phyloP scores from a whole-genome alignment of 306 rosid genomes.

The Fagus crenata region DNA sequence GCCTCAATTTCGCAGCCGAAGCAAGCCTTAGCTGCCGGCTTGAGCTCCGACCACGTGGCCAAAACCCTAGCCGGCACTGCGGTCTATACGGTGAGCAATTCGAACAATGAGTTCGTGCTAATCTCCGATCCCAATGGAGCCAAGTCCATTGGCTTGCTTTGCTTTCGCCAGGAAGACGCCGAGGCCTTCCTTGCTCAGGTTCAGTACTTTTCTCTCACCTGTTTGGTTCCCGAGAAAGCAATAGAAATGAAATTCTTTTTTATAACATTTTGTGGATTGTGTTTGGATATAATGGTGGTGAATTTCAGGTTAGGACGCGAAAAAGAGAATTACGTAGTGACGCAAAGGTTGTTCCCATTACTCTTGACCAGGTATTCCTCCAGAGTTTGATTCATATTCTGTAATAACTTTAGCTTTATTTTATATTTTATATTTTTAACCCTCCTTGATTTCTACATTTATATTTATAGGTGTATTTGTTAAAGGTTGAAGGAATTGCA shows the following conservation, averaged over 20 bases:
- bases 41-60: conserved; percentile 65
- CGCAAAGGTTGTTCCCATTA: conserved; percentile 82
- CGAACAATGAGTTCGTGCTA: conserved; percentile 92
- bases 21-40: conserved; percentile 65
- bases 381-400: not conserved
- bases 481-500: conserved; percentile 99
- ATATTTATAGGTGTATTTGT: conserved; percentile 69
- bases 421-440: not conserved
- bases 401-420: not conserved
- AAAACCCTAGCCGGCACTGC: conserved; percentile 79
- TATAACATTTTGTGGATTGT: not conserved
- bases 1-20: conserved; percentile 50
- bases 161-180: conserved; percentile 94
- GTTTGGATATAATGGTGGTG: not conserved
- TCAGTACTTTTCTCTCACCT: not conserved
- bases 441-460: conserved; percentile 4
- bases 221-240: not conserved
- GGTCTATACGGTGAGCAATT: conserved; percentile 85
- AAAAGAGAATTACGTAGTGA: conserved; percentile 60
- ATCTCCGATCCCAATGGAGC: conserved; percentile 72
- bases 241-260: not conserved
- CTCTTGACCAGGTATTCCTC: conserved; percentile 80
- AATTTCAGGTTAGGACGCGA: conserved; percentile 66
- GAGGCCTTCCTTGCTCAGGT: conserved; percentile 91
- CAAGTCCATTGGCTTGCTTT: conserved; percentile 85